phyloP scores from a whole-genome alignment of 495 filamentous ascomycete genomes.

The Xylaria acuta region DNA sequence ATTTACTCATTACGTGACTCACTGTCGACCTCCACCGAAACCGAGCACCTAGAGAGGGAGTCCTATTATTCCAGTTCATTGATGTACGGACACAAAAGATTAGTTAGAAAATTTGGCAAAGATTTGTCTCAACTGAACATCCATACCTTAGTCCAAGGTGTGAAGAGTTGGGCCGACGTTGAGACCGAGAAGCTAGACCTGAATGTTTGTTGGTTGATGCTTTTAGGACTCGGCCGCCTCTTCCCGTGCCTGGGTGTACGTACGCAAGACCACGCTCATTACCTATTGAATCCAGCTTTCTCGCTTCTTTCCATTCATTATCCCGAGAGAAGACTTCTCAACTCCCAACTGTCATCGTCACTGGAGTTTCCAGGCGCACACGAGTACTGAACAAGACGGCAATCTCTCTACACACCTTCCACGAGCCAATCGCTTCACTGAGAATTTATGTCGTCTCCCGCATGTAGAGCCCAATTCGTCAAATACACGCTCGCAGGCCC shows the following conservation, averaged over 20 bases:
- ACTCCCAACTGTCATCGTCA: slow-evolving; percentile 24
- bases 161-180: slow-evolving; percentile 14
- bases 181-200: slow-evolving; percentile 21
- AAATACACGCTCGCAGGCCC: slow-evolving; percentile 37
- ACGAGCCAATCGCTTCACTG: slow-evolving; percentile 40
- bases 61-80: slow-evolving; percentile 14
- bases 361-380: slow-evolving; percentile 36
- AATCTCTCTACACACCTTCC: slow-evolving; percentile 30
- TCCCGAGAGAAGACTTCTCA: slow-evolving; percentile 25
- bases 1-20: slow-evolving; percentile 10
- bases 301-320: slow-evolving; percentile 14
- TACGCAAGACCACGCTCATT: slow-evolving; percentile 29
- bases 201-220: slow-evolving; percentile 28
- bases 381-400: slow-evolving; percentile 35
- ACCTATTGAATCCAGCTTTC: slow-evolving; percentile 20
- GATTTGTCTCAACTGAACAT: slow-evolving; percentile 20
- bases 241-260: slow-evolving; percentile 27
- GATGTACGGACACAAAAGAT: slow-evolving; percentile 14
- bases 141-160: slow-evolving; percentile 13
- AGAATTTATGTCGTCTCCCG: slow-evolving; percentile 43
- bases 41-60: slow-evolving; percentile 14
- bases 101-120: neutral
- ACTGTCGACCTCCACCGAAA: neutral
- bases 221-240: slow-evolving; percentile 27
- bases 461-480: slow-evolving; percentile 41